Evolutionary conservation across 352 stramenopile species (phyloP).

Genomic region (Phytophthora rubi): DNA sequence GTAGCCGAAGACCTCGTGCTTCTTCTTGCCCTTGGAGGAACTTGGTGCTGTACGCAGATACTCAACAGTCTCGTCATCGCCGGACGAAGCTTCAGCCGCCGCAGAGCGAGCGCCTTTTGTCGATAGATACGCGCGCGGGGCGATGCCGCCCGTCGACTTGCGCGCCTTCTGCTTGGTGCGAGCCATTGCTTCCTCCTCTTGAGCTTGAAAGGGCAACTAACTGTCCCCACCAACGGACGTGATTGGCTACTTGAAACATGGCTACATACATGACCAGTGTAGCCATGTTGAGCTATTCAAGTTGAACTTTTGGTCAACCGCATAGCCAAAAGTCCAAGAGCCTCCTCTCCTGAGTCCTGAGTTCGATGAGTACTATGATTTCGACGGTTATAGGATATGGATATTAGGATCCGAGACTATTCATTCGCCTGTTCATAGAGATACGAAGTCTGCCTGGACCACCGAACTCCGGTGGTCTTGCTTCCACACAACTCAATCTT

Average conservation of each 20-base stretch:
- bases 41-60: not conserved
- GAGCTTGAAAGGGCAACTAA: not conserved
- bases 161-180: not conserved
- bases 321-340: not conserved
- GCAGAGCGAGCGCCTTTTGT: not conserved
- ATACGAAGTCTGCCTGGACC: not conserved
- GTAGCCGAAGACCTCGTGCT: not conserved
- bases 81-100: not conserved
- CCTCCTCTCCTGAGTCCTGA: not conserved
- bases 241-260: not conserved
- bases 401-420: not conserved
- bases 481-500: constrained; percentile 12
- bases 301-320: too few species aligned
- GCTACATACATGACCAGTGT: not conserved
- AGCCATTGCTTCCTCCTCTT: not conserved
- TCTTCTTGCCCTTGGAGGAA: not conserved
- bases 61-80: not conserved
- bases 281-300: not conserved
- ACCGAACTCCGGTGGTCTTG: constrained; percentile 1
- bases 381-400: not conserved
- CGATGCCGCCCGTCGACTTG: not conserved
- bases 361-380: not conserved
- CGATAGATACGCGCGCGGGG: not conserved
- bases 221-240: not conserved
- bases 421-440: not conserved